Evolutionary conservation across 2,329 filamentous ascomycete species (phyloP).

Genomic region (Blastomyces gilchristii): DNA sequence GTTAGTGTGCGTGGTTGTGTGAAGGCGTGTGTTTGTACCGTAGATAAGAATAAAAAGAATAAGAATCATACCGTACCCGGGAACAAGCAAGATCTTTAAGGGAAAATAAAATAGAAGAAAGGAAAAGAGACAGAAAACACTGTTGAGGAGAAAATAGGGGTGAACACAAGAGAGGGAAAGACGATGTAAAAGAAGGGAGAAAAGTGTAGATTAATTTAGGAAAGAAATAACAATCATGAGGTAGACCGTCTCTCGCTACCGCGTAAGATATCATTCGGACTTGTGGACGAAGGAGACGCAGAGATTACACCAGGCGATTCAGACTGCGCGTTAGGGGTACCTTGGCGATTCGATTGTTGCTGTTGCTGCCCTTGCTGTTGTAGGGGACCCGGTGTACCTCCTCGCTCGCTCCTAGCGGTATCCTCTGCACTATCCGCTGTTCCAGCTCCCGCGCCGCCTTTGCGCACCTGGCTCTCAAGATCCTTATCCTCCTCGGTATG

Average conservation of each 20-base stretch:
- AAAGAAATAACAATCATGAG: conserved; percentile 3
- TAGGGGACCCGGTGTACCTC: conserved; percentile 42
- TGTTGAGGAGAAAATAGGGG: conserved; percentile 5
- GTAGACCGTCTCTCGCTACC: not conserved
- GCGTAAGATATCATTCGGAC: conserved; percentile 20
- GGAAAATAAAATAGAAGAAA: not conserved
- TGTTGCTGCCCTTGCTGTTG: not conserved
- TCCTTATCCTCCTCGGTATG: conserved; percentile 80
- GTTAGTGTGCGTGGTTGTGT: too few species aligned
- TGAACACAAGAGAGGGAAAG: not conserved
- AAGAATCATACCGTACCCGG: too few species aligned
- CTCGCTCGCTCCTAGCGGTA: conserved; percentile 35
- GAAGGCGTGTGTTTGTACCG: too few species aligned
- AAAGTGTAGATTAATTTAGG: conserved; percentile 11
- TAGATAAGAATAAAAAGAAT: too few species aligned
- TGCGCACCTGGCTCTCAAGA: conserved; percentile 70
- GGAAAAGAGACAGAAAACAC: conserved; percentile 9
- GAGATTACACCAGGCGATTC: conserved; percentile 19
- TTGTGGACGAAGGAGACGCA: conserved; percentile 30
- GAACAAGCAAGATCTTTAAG: too few species aligned
- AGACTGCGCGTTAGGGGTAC: not conserved
- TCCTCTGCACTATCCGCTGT: conserved; percentile 17
- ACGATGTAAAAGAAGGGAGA: not conserved
- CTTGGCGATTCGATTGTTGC: conserved; percentile 28
- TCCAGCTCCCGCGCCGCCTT: conserved; percentile 31